phyloP scores from a whole-genome alignment of 768 basidiomycete species.

The Kwoniella europaea region DNA sequence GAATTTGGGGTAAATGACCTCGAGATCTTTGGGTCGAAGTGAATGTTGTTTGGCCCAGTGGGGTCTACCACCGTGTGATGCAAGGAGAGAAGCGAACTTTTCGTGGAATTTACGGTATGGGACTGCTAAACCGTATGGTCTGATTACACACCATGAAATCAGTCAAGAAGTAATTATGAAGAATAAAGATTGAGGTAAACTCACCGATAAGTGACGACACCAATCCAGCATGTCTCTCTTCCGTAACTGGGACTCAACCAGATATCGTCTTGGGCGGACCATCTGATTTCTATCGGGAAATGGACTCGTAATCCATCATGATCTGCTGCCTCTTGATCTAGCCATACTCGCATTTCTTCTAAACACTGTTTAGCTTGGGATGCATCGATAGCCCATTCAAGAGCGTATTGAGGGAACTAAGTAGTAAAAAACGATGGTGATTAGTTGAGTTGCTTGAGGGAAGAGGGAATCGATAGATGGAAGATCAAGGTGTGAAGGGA shows the following conservation, averaged over 20 bases:
- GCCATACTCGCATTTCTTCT: conserved; percentile 71
- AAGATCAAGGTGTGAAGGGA: background rate
- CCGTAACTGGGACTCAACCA: conserved; percentile 90
- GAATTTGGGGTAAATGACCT: conserved; percentile 77
- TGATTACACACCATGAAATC: conserved; percentile 51
- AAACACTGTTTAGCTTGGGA: conserved; percentile 71
- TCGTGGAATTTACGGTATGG: conserved; percentile 79
- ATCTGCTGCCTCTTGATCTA: conserved; percentile 69
- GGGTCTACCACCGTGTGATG: conserved; percentile 75
- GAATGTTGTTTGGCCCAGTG: conserved; percentile 96
- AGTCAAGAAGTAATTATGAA: conserved; percentile 4
- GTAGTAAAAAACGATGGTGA: background rate
- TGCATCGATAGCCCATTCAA: conserved; percentile 91
- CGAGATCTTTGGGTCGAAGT: conserved; percentile 69
- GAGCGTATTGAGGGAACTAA: conserved; percentile 91
- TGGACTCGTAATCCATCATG: conserved; percentile 81
- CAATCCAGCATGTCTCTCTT: conserved; percentile 85
- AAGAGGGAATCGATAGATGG: background rate
- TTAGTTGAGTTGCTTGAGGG: background rate
- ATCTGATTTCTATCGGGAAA: conserved; percentile 90
- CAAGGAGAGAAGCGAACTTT: conserved; percentile 74
- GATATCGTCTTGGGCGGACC: conserved; percentile 84
- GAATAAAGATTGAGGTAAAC: conserved; percentile 47
- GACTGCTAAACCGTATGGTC: conserved; percentile 82
- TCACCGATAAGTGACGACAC: conserved; percentile 96